Conservation (phyloP, 306 rosid species). For the Canavalia gladiata region DNA sequence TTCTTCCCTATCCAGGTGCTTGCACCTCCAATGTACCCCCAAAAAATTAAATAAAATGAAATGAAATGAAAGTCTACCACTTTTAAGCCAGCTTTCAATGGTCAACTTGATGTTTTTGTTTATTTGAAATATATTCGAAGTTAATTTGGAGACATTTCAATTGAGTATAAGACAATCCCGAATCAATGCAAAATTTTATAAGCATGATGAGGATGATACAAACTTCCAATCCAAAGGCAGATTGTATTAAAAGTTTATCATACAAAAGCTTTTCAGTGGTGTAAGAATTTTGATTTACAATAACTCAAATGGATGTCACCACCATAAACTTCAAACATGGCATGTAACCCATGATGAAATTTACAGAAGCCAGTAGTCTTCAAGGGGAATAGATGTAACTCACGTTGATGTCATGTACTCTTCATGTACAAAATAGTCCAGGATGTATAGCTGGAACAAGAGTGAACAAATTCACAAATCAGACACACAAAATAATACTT, state of each 20-base stretch:
- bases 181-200: not conserved
- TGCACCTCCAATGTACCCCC: conserved; percentile 26
- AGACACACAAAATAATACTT: conserved; percentile 1
- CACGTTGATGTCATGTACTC: conserved; percentile 99
- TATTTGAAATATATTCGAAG: not conserved
- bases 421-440: conserved; percentile 92
- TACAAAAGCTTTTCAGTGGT: not conserved
- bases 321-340: conserved; percentile 6
- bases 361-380: conserved; percentile 22
- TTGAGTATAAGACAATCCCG: not conserved
- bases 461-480: conserved; percentile 30
- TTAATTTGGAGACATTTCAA: conserved; percentile 6
- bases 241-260: conserved; percentile 12
- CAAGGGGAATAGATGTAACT: conserved; percentile 36
- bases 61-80: not conserved
- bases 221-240: conserved; percentile 1
- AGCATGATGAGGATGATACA: conserved; percentile 16
- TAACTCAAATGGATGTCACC: conserved; percentile 8
- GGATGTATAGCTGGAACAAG: conserved; percentile 77
- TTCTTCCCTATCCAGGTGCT: not conserved
- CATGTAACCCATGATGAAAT: conserved; percentile 21
- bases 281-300: conserved; percentile 23
- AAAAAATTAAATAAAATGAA: not conserved
- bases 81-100: conserved; percentile 3
- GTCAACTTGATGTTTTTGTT: not conserved